Evolutionary conservation across 2,329 filamentous ascomycete genomes (phyloP).

Genomic region (Scolecobasidium constrictum): DNA sequence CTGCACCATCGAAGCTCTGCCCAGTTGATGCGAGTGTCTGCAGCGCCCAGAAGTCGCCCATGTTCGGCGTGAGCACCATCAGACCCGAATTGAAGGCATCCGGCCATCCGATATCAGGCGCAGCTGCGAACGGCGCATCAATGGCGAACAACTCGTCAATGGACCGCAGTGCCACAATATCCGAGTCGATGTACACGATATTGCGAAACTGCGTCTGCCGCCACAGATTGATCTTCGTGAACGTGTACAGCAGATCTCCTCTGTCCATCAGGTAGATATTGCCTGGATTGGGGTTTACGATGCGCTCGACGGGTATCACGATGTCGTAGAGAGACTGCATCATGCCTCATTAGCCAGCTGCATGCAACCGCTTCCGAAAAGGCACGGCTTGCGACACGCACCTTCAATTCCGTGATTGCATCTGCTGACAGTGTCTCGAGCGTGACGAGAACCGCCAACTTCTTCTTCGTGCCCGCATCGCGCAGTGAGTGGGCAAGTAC

Average conservation of each 20-base stretch:
- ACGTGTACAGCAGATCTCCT: slow-evolving; percentile 78
- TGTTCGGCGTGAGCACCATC: slow-evolving; percentile 79
- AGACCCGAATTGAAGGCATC: slow-evolving; percentile 98
- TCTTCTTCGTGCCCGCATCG: slow-evolving; percentile 79
- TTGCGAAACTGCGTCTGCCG: slow-evolving; percentile 79
- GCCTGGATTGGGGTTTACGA: slow-evolving; percentile 63
- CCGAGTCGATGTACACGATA: slow-evolving; percentile 91
- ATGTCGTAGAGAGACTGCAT: slow-evolving; percentile 72
- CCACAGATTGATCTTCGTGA: slow-evolving; percentile 96
- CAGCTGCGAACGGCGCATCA: slow-evolving; percentile 53
- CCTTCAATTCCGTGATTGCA: slow-evolving; percentile 70
- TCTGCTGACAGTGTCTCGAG: slow-evolving; percentile 65
- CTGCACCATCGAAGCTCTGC: slow-evolving; percentile 92
- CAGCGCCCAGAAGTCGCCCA: slow-evolving; percentile 80
- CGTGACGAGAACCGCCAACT: slow-evolving; percentile 75
- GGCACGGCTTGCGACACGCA: slow-evolving; percentile 25
- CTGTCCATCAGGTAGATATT: slow-evolving; percentile 91
- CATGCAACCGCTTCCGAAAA: background rate
- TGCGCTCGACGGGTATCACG: slow-evolving; percentile 70
- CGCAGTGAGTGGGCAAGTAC: slow-evolving; percentile 90
- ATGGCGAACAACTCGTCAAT: slow-evolving; percentile 84
- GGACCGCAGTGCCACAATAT: slow-evolving; percentile 80
- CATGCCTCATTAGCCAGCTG: slow-evolving; percentile 1
- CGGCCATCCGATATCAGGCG: slow-evolving; percentile 94
- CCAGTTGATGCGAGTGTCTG: slow-evolving; percentile 73